phyloP scores from a whole-genome alignment of 2,329 filamentous ascomycete genomes.

The Colletotrichum horii region DNA sequence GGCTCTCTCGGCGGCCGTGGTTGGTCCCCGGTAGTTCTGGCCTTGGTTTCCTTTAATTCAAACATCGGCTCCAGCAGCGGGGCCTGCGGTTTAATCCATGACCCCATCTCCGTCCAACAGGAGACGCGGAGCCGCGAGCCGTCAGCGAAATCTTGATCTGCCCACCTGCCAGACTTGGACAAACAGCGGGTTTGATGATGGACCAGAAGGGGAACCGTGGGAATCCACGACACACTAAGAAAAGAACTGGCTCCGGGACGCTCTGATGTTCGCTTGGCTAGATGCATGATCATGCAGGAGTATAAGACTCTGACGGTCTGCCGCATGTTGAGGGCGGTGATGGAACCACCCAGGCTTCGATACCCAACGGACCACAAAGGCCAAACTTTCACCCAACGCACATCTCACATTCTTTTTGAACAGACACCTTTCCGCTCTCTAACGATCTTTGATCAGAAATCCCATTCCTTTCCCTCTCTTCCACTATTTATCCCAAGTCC shows the following conservation, averaged over 20 bases:
- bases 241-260: background rate
- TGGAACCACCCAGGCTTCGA: background rate
- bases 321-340: background rate
- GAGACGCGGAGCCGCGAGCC: background rate
- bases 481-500: background rate
- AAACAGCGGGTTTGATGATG: background rate
- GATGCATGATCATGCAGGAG: background rate
- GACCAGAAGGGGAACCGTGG: background rate
- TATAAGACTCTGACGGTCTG: background rate
- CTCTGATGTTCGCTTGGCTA: background rate
- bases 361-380: background rate
- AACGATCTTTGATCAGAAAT: background rate
- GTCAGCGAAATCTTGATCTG: background rate
- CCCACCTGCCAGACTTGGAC: background rate
- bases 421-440: background rate
- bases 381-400: background rate
- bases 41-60: constrained; percentile 15
- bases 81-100: background rate
- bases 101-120: background rate
- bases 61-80: background rate
- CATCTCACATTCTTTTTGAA: background rate
- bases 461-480: background rate
- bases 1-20: background rate
- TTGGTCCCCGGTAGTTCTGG: constrained; percentile 1
- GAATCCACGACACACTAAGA: background rate